These are phyloP conservation scores for Plasmodium billcollinsi DNA, from an alignment of 169 alveolate species.

Conservation along the genomic window DNA sequence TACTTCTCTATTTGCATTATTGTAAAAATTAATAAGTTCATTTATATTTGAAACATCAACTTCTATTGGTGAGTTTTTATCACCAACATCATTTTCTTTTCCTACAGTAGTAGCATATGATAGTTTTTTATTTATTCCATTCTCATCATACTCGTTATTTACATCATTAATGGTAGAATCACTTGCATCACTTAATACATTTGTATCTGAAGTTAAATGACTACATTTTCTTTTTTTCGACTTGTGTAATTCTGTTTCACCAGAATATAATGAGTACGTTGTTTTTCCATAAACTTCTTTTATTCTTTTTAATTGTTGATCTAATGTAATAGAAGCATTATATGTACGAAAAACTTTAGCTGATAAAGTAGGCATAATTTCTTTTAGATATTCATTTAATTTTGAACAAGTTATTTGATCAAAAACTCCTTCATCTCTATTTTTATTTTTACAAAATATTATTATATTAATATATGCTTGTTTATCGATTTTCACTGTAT, in stretches of 20 bases:
- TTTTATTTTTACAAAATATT: conserved; percentile 91
- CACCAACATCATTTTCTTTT: conserved; percentile 47
- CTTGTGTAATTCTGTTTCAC: conserved; percentile 28
- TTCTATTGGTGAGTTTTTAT: conserved; percentile 77
- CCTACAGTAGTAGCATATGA: background rate
- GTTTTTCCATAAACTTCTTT: conserved; percentile 53
- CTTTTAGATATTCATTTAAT: conserved; percentile 96
- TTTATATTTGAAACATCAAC: conserved; percentile 89
- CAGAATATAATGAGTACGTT: conserved; percentile 13
- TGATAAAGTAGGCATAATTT: conserved; percentile 96
- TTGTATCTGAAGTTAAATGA: conserved; percentile 24
- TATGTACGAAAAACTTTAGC: conserved; percentile 99
- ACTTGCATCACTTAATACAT: conserved; percentile 41
- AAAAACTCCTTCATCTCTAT: conserved; percentile 93
- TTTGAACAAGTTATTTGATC: conserved; percentile 88
- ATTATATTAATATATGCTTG: conserved; percentile 89
- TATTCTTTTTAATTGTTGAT: conserved; percentile 91
- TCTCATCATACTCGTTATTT: conserved; percentile 40
- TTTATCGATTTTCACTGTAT: conserved; percentile 93
- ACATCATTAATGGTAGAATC: conserved; percentile 39
- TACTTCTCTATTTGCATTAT: conserved; percentile 97
- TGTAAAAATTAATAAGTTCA: conserved; percentile 95
- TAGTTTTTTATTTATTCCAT: conserved; percentile 21
- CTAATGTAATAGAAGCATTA: conserved; percentile 98
- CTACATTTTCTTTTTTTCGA: conserved; percentile 43